These are phyloP conservation scores for Bisporella sp. DNA, from an alignment of 2,329 filamentous ascomycete species.

Conservation along the genomic window DNA sequence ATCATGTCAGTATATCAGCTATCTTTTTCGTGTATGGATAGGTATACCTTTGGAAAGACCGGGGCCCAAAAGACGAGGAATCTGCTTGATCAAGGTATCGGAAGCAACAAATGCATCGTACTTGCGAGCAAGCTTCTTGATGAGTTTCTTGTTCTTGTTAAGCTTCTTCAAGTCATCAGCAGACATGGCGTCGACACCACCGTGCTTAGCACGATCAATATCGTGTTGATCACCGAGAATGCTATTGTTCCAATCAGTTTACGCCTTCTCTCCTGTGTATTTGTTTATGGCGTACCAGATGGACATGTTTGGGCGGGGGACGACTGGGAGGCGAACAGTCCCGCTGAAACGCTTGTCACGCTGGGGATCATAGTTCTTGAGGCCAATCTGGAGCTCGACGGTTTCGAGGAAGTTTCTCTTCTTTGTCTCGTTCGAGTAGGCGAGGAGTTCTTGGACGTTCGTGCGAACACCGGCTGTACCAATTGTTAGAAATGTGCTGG, in stretches of 20 bases:
- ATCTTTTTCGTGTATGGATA: background rate
- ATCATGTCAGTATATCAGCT: conserved; percentile 23
- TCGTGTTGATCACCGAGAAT: conserved; percentile 93
- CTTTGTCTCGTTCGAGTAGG: conserved; percentile 93
- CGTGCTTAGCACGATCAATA: conserved; percentile 99
- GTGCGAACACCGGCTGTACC: conserved; percentile 83
- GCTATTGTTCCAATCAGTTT: conserved; percentile 37
- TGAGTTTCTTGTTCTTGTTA: conserved; percentile 99
- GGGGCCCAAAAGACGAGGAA: conserved; percentile 97
- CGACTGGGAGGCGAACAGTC: conserved; percentile 88
- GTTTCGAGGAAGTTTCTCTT: conserved; percentile 98
- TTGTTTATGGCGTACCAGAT: conserved; percentile 54
- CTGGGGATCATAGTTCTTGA: conserved; percentile 99
- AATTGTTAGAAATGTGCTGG: conserved; percentile 13
- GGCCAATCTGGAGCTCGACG: conserved; percentile 85
- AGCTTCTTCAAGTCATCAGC: conserved; percentile 99
- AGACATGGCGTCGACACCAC: conserved; percentile 97
- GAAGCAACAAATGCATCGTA: conserved; percentile 99
- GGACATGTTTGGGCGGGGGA: conserved; percentile 86
- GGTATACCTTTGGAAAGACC: conserved; percentile 89
- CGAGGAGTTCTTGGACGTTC: conserved; percentile 88
- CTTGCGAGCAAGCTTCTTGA: conserved; percentile 99
- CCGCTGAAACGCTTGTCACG: conserved; percentile 99
- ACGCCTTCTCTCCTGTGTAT: conserved; percentile 6
- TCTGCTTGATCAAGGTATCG: conserved; percentile 98